These are phyloP conservation scores for Aspergillus bertholletiae DNA, from an alignment of 495 filamentous ascomycete species.

Conservation along the genomic window DNA sequence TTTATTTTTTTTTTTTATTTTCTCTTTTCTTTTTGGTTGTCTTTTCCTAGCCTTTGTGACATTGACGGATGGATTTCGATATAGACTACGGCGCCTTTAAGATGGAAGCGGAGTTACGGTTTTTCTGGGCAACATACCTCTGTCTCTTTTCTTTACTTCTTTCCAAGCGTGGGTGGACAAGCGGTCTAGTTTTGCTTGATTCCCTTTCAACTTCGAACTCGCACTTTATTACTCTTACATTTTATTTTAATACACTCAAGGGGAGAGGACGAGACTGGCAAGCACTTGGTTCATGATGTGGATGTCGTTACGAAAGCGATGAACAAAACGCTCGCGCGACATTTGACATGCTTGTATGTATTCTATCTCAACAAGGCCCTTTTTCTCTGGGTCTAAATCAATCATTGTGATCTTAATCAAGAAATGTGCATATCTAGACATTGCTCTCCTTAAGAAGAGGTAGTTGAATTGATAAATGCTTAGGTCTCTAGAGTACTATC, in stretches of 20 bases:
- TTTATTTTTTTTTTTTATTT: constrained; percentile 5
- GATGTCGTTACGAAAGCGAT: constrained; percentile 20
- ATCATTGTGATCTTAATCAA: constrained; percentile 6
- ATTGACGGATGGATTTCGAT: constrained; percentile 21
- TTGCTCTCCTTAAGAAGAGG: not conserved
- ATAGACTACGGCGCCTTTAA: constrained; percentile 41
- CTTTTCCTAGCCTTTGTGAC: constrained; percentile 9
- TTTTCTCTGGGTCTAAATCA: not conserved
- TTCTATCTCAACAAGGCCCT: constrained; percentile 4
- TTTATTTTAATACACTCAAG: constrained; percentile 9
- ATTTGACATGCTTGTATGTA: constrained; percentile 20
- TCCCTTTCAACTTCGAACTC: constrained; percentile 3
- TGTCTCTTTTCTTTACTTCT: constrained; percentile 11
- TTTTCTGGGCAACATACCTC: constrained; percentile 12
- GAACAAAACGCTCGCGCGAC: constrained; percentile 16
- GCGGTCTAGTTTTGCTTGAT: constrained; percentile 7
- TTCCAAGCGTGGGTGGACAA: constrained; percentile 20
- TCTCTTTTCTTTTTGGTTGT: constrained; percentile 6
- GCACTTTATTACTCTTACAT: constrained; percentile 1
- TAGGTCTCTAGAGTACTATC: too few relatives aligned
- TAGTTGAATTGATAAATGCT: not conserved
- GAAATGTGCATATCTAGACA: not conserved
- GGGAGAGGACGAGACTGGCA: not conserved
- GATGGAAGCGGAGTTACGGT: constrained; percentile 31
- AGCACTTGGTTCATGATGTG: constrained; percentile 5